Evolutionary conservation across 2,329 filamentous ascomycete species (phyloP).

Genomic region (Paracoccidioides brasiliensis): DNA sequence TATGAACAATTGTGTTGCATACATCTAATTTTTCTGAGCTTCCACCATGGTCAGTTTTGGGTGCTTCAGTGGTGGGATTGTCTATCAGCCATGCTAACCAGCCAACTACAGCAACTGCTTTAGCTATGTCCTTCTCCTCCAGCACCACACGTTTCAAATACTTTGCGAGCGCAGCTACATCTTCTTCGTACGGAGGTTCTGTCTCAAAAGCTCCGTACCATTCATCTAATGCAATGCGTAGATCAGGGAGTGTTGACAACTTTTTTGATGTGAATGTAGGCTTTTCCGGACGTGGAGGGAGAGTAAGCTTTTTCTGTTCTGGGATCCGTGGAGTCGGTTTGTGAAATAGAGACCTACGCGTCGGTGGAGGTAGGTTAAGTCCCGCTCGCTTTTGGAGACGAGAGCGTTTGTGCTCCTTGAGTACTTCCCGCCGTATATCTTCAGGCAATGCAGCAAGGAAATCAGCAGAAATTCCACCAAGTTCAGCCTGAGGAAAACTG

Average conservation of each 20-base stretch:
- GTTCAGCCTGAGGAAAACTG: slow-evolving; percentile 18
- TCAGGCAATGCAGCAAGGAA: slow-evolving; percentile 75
- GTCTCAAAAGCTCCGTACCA: slow-evolving; percentile 62
- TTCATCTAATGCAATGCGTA: slow-evolving; percentile 58
- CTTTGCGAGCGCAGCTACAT: slow-evolving; percentile 59
- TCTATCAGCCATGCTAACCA: slow-evolving; percentile 43
- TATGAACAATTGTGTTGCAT: neutral
- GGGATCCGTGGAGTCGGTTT: slow-evolving; percentile 1
- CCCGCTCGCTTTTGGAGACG: slow-evolving; percentile 46
- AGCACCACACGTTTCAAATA: slow-evolving; percentile 61
- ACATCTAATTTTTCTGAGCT: neutral
- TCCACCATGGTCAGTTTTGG: neutral
- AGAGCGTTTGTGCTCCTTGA: slow-evolving; percentile 56
- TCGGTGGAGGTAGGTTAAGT: slow-evolving; percentile 26
- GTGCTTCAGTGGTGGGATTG: slow-evolving; percentile 19
- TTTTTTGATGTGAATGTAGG: slow-evolving; percentile 51
- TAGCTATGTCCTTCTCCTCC: slow-evolving; percentile 66
- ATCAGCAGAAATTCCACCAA: slow-evolving; percentile 44
- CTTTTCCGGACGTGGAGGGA: slow-evolving; percentile 38
- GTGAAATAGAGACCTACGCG: slow-evolving; percentile 7
- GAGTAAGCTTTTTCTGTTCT: slow-evolving; percentile 28
- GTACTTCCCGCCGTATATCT: slow-evolving; percentile 63
- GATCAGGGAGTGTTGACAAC: slow-evolving; percentile 44
- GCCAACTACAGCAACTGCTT: slow-evolving; percentile 54
- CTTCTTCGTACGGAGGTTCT: slow-evolving; percentile 66